phyloP scores from a whole-genome alignment of 495 filamentous ascomycete genomes.

The Sordaria brevicollis region DNA sequence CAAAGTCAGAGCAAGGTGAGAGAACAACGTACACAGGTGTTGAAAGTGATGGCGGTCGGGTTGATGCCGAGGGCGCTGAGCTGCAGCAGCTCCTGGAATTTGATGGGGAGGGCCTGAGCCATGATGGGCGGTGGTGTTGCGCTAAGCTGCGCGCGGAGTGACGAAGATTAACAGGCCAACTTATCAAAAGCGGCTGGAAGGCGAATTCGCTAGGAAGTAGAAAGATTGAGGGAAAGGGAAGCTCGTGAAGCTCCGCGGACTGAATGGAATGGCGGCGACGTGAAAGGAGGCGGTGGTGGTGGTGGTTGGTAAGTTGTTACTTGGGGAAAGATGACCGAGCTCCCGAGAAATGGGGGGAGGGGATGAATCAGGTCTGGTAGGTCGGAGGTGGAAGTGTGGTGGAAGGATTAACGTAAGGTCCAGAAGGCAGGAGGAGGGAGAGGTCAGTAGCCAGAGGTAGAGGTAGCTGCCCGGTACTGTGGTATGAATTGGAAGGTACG shows the following conservation, averaged over 20 bases:
- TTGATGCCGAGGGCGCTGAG: slow-evolving; percentile 72
- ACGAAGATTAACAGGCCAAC: slow-evolving; percentile 21
- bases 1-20: neutral
- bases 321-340: neutral
- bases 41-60: slow-evolving; percentile 87
- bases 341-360: neutral
- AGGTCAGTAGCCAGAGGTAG: neutral
- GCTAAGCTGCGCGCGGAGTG: slow-evolving; percentile 24
- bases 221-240: slow-evolving; percentile 3
- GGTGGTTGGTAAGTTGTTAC: neutral
- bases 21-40: slow-evolving; percentile 70
- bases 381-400: slow-evolving; percentile 13
- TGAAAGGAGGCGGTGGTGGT: neutral
- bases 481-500: neutral
- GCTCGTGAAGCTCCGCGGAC: neutral
- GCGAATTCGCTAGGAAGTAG: neutral
- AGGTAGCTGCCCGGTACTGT: neutral
- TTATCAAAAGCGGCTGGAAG: slow-evolving; percentile 19
- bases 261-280: neutral
- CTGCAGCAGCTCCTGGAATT: slow-evolving; percentile 88
- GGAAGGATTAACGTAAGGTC: slow-evolving; percentile 1
- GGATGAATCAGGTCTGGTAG: slow-evolving; percentile 5
- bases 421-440: neutral
- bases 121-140: slow-evolving; percentile 25
- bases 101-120: slow-evolving; percentile 62